These are phyloP conservation scores for Debaryomyces sp. DNA, from an alignment of 1,139 yeast genomes.

Conservation along the genomic window DNA sequence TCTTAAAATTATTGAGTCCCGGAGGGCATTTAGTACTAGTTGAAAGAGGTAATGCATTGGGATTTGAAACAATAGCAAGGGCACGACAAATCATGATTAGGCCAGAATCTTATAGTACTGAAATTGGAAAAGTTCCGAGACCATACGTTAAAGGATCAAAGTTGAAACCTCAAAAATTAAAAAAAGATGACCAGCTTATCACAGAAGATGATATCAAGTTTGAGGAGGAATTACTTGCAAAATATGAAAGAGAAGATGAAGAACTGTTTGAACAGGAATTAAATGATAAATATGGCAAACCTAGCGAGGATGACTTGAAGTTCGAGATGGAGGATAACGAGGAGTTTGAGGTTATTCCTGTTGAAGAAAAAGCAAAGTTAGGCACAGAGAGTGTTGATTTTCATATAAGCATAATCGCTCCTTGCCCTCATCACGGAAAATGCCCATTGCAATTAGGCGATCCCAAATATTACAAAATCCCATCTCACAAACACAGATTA, in stretches of 20 bases:
- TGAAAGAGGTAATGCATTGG: slow-evolving; percentile 89
- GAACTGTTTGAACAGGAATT: slow-evolving; percentile 39
- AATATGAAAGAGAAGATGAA: slow-evolving; percentile 27
- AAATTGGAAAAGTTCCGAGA: slow-evolving; percentile 68
- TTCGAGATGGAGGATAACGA: slow-evolving; percentile 51
- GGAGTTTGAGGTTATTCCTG: slow-evolving; percentile 41
- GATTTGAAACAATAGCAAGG: slow-evolving; percentile 85
- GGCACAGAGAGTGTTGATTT: slow-evolving; percentile 41
- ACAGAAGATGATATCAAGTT: slow-evolving; percentile 35
- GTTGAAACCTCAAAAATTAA: slow-evolving; percentile 41
- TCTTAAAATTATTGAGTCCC: slow-evolving; percentile 66
- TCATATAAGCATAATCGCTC: slow-evolving; percentile 73
- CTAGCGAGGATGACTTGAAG: slow-evolving; percentile 45
- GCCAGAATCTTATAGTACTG: slow-evolving; percentile 66
- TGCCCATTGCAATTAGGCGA: slow-evolving; percentile 87
- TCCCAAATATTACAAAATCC: slow-evolving; percentile 64
- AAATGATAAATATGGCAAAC: slow-evolving; percentile 42
- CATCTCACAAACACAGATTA: slow-evolving; percentile 62
- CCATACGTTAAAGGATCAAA: slow-evolving; percentile 63
- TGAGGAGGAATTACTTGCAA: slow-evolving; percentile 34
- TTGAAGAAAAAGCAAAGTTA: slow-evolving; percentile 17
- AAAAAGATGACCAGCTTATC: slow-evolving; percentile 39
- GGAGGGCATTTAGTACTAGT: slow-evolving; percentile 76
- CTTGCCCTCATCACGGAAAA: slow-evolving; percentile 85
- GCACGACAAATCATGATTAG: slow-evolving; percentile 88